These are phyloP conservation scores for Gelatoporia subvermispora DNA, from an alignment of 768 basidiomycete genomes.

Conservation along the genomic window DNA sequence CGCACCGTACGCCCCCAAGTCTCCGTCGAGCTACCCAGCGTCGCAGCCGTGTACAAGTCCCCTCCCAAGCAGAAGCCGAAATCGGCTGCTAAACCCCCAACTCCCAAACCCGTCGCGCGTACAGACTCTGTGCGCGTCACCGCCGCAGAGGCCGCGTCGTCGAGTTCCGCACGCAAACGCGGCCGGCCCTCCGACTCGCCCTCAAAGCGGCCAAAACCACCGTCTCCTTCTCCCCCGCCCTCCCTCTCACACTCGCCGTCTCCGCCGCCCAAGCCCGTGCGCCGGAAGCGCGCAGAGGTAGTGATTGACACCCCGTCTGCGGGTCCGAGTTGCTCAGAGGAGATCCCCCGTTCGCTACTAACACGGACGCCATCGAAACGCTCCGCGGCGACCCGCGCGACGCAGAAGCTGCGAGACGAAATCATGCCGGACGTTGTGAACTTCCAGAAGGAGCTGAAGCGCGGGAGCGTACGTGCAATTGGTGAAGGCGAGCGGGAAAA, in stretches of 20 bases:
- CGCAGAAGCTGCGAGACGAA: slow-evolving; percentile 37
- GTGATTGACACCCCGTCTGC: slow-evolving; percentile 8
- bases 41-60: slow-evolving; percentile 8
- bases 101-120: slow-evolving; percentile 8
- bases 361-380: slow-evolving; percentile 29
- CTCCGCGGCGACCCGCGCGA: slow-evolving; percentile 51
- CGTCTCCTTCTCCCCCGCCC: neutral
- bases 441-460: slow-evolving; percentile 63
- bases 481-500: slow-evolving; percentile 16
- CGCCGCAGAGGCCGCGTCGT: slow-evolving; percentile 23
- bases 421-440: slow-evolving; percentile 76
- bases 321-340: slow-evolving; percentile 13
- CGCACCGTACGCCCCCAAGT: slow-evolving; percentile 2
- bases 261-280: neutral
- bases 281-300: neutral
- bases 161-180: slow-evolving; percentile 14
- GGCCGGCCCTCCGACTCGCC: neutral
- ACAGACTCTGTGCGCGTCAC: slow-evolving; percentile 17
- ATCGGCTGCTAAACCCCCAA: neutral
- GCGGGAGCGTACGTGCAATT: slow-evolving; percentile 22
- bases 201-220: slow-evolving; percentile 3
- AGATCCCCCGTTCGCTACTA: slow-evolving; percentile 8
- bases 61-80: slow-evolving; percentile 5
- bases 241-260: neutral
- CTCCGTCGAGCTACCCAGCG: slow-evolving; percentile 12